These are phyloP conservation scores for Aspergillus persii DNA, from an alignment of 2,329 filamentous ascomycete genomes.

Conservation along the genomic window DNA sequence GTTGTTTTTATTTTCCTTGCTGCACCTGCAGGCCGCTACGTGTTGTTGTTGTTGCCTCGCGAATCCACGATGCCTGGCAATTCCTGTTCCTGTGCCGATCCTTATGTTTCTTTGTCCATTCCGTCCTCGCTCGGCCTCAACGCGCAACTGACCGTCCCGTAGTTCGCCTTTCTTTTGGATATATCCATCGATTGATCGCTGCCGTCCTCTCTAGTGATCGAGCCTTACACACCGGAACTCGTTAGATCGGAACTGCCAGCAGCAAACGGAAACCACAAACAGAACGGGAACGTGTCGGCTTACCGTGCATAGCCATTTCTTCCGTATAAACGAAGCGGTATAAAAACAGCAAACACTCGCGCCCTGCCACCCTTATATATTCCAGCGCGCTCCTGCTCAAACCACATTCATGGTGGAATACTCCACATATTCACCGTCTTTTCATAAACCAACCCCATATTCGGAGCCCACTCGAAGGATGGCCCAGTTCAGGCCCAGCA, in stretches of 20 bases:
- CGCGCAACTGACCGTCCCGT: conserved; percentile 9
- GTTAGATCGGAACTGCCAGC: not conserved
- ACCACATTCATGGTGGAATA: conserved; percentile 25
- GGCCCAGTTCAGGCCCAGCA: conserved; percentile 70
- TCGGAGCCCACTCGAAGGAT: conserved; percentile 30
- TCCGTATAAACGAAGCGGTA: not conserved
- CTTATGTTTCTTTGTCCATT: conserved; percentile 7
- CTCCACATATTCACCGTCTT: conserved; percentile 19
- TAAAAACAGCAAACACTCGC: conserved; percentile 5
- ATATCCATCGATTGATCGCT: not conserved
- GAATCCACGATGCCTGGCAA: conserved; percentile 6
- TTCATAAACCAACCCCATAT: conserved; percentile 21
- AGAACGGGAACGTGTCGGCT: not conserved
- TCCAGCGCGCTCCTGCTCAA: conserved; percentile 4
- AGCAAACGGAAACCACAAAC: not conserved
- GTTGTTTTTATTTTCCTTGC: not conserved
- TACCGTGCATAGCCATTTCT: not conserved
- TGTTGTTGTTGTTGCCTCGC: conserved; percentile 5
- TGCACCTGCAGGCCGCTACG: conserved; percentile 1
- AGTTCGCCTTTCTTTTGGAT: not conserved
- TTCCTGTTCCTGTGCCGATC: conserved; percentile 5
- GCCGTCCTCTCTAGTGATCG: not conserved
- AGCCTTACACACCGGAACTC: not conserved
- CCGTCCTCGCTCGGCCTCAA: not conserved
- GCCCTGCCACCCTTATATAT: conserved; percentile 6